Conservation (phyloP, 352 stramenopile species). For the Pythium myriotylum region DNA sequence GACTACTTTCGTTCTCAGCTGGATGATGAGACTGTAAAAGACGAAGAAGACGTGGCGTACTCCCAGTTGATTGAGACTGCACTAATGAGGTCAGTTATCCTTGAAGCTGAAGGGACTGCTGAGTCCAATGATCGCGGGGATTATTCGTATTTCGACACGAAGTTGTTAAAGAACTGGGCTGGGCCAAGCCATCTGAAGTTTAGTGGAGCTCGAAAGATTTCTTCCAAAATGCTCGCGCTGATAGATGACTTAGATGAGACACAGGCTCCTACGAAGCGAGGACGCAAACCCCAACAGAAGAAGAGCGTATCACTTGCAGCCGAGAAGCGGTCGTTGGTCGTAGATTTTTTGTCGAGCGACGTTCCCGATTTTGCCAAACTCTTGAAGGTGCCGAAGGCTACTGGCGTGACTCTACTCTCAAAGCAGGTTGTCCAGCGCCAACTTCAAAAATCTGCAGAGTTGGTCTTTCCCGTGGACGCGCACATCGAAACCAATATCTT, state of each 20-base stretch:
- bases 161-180: constrained; percentile 84
- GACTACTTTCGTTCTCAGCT: constrained; percentile 68
- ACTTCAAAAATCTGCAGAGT: constrained; percentile 51
- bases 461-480: constrained; percentile 78
- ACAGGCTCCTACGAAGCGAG: constrained; percentile 17
- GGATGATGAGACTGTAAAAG: constrained; percentile 42
- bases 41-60: constrained; percentile 60
- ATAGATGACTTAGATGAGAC: constrained; percentile 33
- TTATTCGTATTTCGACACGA: constrained; percentile 85
- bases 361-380: constrained; percentile 45
- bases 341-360: constrained; percentile 63
- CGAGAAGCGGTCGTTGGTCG: constrained; percentile 49
- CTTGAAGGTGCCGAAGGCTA: constrained; percentile 44
- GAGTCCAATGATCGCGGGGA: constrained; percentile 51
- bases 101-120: constrained; percentile 45
- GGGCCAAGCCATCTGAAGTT: constrained; percentile 80
- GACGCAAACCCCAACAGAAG: constrained; percentile 14
- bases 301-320: constrained; percentile 20
- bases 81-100: constrained; percentile 54
- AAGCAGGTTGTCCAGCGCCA: constrained; percentile 61
- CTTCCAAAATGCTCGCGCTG: constrained; percentile 39
- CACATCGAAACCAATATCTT: constrained; percentile 72
- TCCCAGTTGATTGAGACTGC: constrained; percentile 79
- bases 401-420: constrained; percentile 41
- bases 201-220: constrained; percentile 50